Evolutionary conservation across 2,329 filamentous ascomycete species (phyloP), one percentile per base, ranked within the genome.

Genomic region (Ramularia endophylla): DNA sequence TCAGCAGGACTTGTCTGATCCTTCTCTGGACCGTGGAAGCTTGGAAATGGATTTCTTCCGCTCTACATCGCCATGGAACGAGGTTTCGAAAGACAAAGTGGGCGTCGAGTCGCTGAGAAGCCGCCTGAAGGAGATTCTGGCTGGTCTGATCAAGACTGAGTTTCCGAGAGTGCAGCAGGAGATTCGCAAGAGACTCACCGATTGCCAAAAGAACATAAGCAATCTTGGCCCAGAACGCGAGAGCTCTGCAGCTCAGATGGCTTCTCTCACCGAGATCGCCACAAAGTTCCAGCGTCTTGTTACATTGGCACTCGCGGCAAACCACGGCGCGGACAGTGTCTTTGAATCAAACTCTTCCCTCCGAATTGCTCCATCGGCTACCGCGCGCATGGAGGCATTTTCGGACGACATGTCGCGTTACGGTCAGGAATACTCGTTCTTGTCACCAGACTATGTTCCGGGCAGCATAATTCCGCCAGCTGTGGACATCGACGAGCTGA

Each of bases 141-240:
- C 61, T 2, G 52, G 56, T 4, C 63, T 70, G 39, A 64, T 70
- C 2, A 65, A 64, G n/a, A 60, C 61, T 3, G 66, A 70, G 42
- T 74, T 74, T 46, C 68, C 70, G 3, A 61, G 63, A 43, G 65
- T 67, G 3, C 59, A 64, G 44, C 28, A 42, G 3, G 68, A 73
- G 37, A 50, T 67, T 31, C 43, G 42, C 1, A 35, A 8, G 11
- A 62, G 59, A 40, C 47, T 63, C 1, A 18, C 49, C 3, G 36
- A 46, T 1, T 58, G 54, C 1, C 33, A 42, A 3, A 49, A 50
- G 1, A 53, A 54, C 0, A 58, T 82, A 1, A 46, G 60, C 0
- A 60, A 61, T 3, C 64, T 83, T 0, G 79, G 80, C 0, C 59
- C 62, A 1, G 62, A 70, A 3, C 65, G 77, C 5, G 55, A 50